A percentile compares a stretch with the other conserved stretches of the same genome.
Conservation (phyloP, 805 yeast genomes). For the Komagataella pseudopastoris region DNA sequence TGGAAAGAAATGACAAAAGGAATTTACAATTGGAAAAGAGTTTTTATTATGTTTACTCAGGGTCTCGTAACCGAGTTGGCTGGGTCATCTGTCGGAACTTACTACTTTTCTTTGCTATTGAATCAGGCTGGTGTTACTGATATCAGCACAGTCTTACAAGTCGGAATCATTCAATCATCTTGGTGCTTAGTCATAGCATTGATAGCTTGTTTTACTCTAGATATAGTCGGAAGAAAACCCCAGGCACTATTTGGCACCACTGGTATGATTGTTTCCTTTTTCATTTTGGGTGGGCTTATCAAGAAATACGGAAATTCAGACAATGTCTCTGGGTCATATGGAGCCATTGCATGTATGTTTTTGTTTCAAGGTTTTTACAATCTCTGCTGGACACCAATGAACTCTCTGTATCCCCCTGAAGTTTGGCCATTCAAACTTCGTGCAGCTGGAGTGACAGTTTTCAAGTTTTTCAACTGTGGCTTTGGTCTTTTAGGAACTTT, state of each 20-base stretch:
- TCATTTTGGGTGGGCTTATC: conserved; percentile 13
- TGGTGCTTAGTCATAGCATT: conserved; percentile 10
- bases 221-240: conserved; percentile 11
- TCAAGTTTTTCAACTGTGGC: conserved; percentile 11
- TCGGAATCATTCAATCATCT: conserved; percentile 4
- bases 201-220: conserved; percentile 12
- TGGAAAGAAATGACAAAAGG: conserved; percentile 12
- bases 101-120: conserved; percentile 21
- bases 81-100: conserved; percentile 13
- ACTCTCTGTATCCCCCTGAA: conserved; percentile 14
- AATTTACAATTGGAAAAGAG: conserved; percentile 11
- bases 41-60: conserved; percentile 15
- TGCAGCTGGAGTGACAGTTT: conserved; percentile 14
- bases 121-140: conserved; percentile 12
- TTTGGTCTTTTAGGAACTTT: conserved; percentile 14
- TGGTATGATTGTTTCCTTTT: conserved; percentile 13
- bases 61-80: conserved; percentile 14
- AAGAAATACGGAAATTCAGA: conserved; percentile 10
- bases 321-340: conserved; percentile 10
- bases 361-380: conserved; percentile 12
- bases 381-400: conserved; percentile 14
- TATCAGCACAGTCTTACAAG: conserved; percentile 14
- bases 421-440: conserved; percentile 12
- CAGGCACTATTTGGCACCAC: conserved; percentile 11
- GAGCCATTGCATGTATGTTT: conserved; percentile 11